Evolutionary conservation across 768 basidiomycete species (phyloP).

Genomic region (Tricholomella constricta): DNA sequence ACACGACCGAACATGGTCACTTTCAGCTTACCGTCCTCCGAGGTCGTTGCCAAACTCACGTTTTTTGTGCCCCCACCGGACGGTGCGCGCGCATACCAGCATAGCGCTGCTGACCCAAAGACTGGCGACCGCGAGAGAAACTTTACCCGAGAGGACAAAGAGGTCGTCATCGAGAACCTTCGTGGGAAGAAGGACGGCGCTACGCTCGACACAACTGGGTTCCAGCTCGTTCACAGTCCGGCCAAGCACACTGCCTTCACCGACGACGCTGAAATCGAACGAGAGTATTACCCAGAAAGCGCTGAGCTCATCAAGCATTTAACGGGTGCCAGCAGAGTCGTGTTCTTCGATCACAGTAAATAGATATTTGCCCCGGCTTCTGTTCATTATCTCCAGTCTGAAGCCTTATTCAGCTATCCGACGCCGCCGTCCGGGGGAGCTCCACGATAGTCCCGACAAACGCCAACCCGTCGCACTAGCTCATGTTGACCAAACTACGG

Average conservation of each 20-base stretch:
- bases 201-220: constrained; percentile 53
- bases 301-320: constrained; percentile 56
- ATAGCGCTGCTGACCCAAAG: constrained; percentile 33
- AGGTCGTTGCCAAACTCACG: constrained; percentile 32
- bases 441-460: constrained; percentile 35
- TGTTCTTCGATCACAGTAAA: constrained; percentile 66
- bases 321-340: constrained; percentile 60
- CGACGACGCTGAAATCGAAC: constrained; percentile 51
- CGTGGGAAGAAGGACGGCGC: constrained; percentile 49
- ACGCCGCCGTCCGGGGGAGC: constrained; percentile 41
- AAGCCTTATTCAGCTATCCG: constrained; percentile 46
- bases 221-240: constrained; percentile 43
- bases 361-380: background rate
- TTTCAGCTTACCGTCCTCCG: constrained; percentile 3
- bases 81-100: constrained; percentile 41
- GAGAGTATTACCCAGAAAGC: constrained; percentile 64
- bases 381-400: background rate
- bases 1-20: background rate
- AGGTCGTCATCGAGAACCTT: constrained; percentile 51
- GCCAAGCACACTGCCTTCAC: constrained; percentile 49
- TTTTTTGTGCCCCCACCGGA: constrained; percentile 41
- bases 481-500: constrained; percentile 56
- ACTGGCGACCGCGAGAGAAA: constrained; percentile 43
- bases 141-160: constrained; percentile 25
- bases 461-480: constrained; percentile 48